Evolutionary conservation across 163 green algal genomes (phyloP), one percentile per base, ranked within the genome.

Genomic region (Chlamydomonas reinhardtii): DNA sequence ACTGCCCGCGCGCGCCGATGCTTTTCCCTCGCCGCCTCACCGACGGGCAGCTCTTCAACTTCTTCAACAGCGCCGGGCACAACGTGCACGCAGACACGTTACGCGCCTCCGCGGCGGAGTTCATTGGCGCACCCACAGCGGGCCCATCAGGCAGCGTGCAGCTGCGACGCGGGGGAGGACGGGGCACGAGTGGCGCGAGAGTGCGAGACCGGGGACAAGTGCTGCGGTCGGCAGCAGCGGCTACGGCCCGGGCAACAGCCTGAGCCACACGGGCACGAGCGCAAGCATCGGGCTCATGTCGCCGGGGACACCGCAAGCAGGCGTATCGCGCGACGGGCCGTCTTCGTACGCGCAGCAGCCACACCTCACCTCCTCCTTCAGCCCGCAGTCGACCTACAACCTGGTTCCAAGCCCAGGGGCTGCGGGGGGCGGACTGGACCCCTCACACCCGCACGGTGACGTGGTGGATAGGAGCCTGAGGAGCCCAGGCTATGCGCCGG

Each of bases 11-110:
- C 48, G 64, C 66, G 16, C 48, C 91, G 15, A 66, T 94, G 72
- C 59, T 92, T 27, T 90, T 82, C 66, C 91, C 91, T 2, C 76
- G 91, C 20, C 84, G 91, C 29, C 66, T 94, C 81, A 94, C 91
- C 5, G 91, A 92, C 74, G 89, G 91, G 61, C 62, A 64, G 61
- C 87, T 92, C 17, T 91, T 88, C 76, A 92, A 91, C 73, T 73
- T 90, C 56, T 82, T 88, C 78, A 85, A 85, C 78, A 54, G 64
- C 17, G 39, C 65, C 29, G 76, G 76, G 9, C 76, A 84, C 76
- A 84, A 84, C 64, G 56, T 29, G 6, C 64, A 84, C 76, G 64
- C 75, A 5, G 29, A 31, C 64, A 31, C 64, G 17, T 64, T 84
- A 27, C 71, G 71, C 16, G 48, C 76, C 4, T 34, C 39, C 3